Evolutionary conservation across 1,139 yeast genomes (phyloP), one percentile per base, ranked within the genome.

Genomic region (Williopsis jadinii): DNA sequence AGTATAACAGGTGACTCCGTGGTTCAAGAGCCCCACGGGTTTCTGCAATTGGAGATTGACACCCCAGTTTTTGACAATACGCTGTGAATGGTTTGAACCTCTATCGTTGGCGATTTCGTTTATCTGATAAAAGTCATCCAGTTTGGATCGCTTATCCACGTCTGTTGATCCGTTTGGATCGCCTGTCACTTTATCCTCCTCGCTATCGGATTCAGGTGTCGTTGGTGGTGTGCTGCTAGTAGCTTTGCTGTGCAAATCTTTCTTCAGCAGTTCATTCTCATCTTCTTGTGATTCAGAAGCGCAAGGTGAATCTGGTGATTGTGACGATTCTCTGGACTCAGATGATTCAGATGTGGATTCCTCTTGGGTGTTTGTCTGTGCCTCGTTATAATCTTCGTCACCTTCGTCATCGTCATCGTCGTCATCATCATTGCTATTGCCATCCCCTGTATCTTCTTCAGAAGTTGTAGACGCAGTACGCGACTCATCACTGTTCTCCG

Each of bases 1-100:
- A 78, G 92, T 88, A 62, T 90, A 92, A 60, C 98, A 92, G 4
- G 97, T 92, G 35, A 92, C 97, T 28, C 97, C 97, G 50, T 84
- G 90, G 60, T 92, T 92, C 43, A 85, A 63, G 41, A 92, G 68
- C 0, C 98, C 98, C 26, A 80, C 68, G 1, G 97, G 95, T 28
- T 72, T 68, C 36, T 64, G 54, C 33, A 54, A 53, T 6, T 63
- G 55, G 43, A 73, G 63, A 49, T 63, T 58, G 47, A 68, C 43
- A 0, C 78, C 70, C 86, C 92, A 82, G 49, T 74, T 77, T 57
- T 83, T 83, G 43, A 66, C 59, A 29, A 77, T 79, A 48, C 78
- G 70, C 8, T 54, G 64, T 10, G 80, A 74, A 5, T 63, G 58
- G 55, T 76, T 83, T 43, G 86, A 64, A 37, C 90, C 87, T 54